Conservation (phyloP, 345 rosid genomes). For the Linum tenue region DNA sequence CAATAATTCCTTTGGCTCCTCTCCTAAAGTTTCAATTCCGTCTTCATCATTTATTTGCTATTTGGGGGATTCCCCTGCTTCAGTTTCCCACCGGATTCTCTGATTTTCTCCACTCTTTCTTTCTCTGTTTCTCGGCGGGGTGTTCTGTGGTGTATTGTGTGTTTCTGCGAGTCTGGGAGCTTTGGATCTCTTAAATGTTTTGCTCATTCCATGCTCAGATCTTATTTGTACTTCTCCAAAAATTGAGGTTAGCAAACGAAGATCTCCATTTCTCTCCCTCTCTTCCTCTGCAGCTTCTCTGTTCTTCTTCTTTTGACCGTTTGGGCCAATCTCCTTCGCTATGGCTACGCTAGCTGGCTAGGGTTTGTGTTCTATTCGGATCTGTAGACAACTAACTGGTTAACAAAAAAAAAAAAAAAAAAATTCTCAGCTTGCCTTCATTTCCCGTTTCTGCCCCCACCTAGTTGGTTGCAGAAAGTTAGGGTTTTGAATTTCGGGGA, state of each 20-base stretch:
- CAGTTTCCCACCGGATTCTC: background rate
- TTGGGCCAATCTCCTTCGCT: background rate
- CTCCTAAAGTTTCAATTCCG: background rate
- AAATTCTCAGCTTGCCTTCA: background rate
- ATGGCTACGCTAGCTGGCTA: background rate
- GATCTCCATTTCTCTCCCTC: conserved; percentile 1
- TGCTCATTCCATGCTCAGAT: conserved; percentile 36
- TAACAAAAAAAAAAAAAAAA: no score
- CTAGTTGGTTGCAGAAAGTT: conserved; percentile 4
- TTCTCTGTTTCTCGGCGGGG: background rate
- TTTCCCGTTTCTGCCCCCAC: background rate
- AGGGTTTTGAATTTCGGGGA: conserved; percentile 9
- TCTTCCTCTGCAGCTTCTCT: background rate
- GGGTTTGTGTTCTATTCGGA: conserved; percentile 3
- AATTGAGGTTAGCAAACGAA: conserved; percentile 21
- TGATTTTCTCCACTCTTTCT: background rate
- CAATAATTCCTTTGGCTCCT: background rate
- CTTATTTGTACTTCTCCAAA: conserved; percentile 21
- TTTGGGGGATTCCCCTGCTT: background rate
- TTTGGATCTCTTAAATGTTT: conserved; percentile 23
- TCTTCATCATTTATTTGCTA: background rate
- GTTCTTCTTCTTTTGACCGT: background rate
- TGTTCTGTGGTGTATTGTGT: background rate
- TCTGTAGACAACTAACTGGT: background rate
- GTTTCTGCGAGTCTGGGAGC: background rate